Conservation (phyloP, 2,329 filamentous ascomycete genomes). For the Colletotrichum sp. region DNA sequence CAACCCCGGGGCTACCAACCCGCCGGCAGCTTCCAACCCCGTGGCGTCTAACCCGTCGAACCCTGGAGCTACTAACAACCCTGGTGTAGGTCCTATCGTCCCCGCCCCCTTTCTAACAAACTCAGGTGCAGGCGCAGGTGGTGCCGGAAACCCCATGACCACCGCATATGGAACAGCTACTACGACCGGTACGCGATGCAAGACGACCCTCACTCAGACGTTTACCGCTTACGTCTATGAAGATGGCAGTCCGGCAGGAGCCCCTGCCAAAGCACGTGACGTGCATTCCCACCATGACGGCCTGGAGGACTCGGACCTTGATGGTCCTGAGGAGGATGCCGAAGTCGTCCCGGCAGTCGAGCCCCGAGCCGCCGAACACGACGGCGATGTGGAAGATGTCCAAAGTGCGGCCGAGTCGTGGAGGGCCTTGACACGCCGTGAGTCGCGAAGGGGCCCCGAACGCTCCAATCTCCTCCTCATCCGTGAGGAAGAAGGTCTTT, state of each 20-base stretch:
- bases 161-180: constrained; percentile 13
- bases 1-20: not conserved
- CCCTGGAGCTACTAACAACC: not conserved
- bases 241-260: constrained; percentile 5
- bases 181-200: constrained; percentile 11
- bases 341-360: not conserved
- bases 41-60: not conserved
- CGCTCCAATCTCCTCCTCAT: not conserved
- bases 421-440: not conserved
- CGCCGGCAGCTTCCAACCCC: not conserved
- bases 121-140: not conserved
- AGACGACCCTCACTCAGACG: constrained; percentile 19
- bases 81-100: constrained; percentile 2
- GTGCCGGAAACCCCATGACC: not conserved
- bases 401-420: not conserved
- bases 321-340: not conserved
- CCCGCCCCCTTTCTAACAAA: constrained; percentile 16
- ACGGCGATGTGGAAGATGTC: not conserved
- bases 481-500: not conserved
- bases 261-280: not conserved
- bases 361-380: not conserved
- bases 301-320: not conserved
- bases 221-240: constrained; percentile 19
- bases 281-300: not conserved
- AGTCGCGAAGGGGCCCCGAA: not conserved